Conservation (phyloP, 129 eudicot species). For the Solidago caesia region DNA sequence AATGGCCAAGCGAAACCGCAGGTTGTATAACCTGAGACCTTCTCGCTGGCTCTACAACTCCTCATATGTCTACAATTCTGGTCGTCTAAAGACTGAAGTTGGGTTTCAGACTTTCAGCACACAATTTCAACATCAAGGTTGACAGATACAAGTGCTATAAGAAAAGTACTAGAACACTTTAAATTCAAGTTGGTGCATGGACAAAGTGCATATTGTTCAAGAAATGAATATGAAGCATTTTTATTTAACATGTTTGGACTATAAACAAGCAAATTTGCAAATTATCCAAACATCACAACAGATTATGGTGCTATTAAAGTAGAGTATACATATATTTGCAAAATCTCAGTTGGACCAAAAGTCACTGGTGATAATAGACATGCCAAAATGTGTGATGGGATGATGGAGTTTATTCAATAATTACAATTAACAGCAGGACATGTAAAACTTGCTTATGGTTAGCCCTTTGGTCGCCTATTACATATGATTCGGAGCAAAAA, state of each 20-base stretch:
- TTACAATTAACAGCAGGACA: conserved; percentile 31
- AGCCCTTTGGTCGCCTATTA: conserved; percentile 26
- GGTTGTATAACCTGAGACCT: too few relatives aligned
- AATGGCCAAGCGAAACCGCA: too few relatives aligned
- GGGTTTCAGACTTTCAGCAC: too few relatives aligned
- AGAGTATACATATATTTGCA: conserved; percentile 14
- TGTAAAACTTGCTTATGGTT: conserved; percentile 21
- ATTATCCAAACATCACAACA: not conserved
- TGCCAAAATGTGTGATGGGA: conserved; percentile 25
- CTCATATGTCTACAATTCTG: too few relatives aligned
- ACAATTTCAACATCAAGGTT: too few relatives aligned
- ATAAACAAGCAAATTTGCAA: not conserved
- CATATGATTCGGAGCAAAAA: conserved; percentile 19
- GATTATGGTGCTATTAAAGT: not conserved
- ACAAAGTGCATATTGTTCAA: not conserved
- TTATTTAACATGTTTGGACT: not conserved
- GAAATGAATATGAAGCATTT: not conserved
- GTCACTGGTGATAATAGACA: conserved; percentile 8
- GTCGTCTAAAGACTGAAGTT: too few relatives aligned
- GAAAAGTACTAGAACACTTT: too few relatives aligned
- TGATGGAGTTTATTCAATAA: conserved; percentile 29
- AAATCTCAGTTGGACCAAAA: conserved; percentile 5
- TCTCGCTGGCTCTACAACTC: too few relatives aligned
- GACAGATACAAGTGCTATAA: too few relatives aligned
- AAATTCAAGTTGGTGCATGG: too few relatives aligned